A percentile compares a stretch with the other conserved stretches of the same genome.
Evolutionary conservation across 2,329 filamentous ascomycete species (phyloP).

Genomic region (Fusarium begoniae): DNA sequence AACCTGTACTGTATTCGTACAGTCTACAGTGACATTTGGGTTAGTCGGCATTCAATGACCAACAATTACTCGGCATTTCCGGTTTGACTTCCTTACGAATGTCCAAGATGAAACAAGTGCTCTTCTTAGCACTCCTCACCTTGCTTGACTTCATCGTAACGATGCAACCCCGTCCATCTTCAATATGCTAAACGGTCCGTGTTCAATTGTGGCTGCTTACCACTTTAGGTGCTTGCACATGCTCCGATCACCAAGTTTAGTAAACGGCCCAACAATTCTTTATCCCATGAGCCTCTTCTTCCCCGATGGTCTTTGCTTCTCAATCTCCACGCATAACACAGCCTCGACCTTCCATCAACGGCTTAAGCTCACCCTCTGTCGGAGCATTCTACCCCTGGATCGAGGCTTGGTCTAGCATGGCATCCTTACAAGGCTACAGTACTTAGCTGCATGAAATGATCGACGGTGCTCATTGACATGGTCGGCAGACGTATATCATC

Average conservation of each 20-base stretch:
- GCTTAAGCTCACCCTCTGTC: not conserved
- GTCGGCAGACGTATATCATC: slow-evolving; percentile 1
- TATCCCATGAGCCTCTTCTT: not conserved
- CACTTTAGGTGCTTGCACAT: not conserved
- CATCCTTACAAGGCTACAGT: not conserved
- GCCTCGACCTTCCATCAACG: not conserved
- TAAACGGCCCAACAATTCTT: not conserved
- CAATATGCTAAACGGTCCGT: not conserved
- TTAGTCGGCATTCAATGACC: not conserved
- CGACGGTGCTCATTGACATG: not conserved
- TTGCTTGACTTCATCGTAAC: not conserved
- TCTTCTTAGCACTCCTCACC: not conserved
- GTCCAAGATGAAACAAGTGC: not conserved
- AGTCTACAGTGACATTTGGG: not conserved
- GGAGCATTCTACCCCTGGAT: not conserved
- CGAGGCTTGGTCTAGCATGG: not conserved
- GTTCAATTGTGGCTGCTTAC: not conserved
- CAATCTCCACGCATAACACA: not conserved
- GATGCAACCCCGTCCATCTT: not conserved
- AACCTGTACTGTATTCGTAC: too few species aligned
- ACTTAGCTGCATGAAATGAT: not conserved
- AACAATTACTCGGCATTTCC: not conserved
- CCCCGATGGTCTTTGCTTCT: not conserved
- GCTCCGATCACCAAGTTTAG: not conserved
- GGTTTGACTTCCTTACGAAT: not conserved